Base-by-base conservation (phyloP, 352 stramenopile species). In the Globisporangium yorkense region DNA sequence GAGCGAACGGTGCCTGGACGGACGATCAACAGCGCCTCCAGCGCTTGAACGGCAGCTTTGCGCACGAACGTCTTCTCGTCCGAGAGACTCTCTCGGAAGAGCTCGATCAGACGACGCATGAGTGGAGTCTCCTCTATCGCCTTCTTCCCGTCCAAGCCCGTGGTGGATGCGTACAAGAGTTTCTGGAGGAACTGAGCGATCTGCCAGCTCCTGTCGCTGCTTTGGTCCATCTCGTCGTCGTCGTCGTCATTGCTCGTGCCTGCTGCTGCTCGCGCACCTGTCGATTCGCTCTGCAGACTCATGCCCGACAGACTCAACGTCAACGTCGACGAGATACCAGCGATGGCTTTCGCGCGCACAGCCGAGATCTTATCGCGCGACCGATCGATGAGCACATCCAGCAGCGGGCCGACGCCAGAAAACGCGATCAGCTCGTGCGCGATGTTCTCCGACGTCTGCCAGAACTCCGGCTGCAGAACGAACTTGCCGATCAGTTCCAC, bases 61-160 rank as follows among this genome's bases (percentile, higher is more conserved):
- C 86, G 83, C 7, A 95, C 86, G 31, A 85, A 92, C 3, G 83
- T 92, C 55, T 93, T 95, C 8, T 94, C 86, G 56, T 95, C 86
- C 3, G 73, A 54, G 15, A 95, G 58, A 7, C 81, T 73, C 39
- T 89, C 80, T 45, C 82, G 74, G 53, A 92, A 93, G 12, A 95
- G 66, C 35, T 85, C 73, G 43, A 92, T 62, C 20, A 95, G 66
- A 16, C 72, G 72, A 31, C 71, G 69, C 77, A 92, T 82, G 41
- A 93, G 46, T n/a, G 72, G 60, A 0, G 77, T 89, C 67, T 91
- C 74, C 59, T 84, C 59, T 6, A 77, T 59, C 1, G 44, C 65
- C 39, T 54, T 67, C 12, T 66, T 68, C 2, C 73, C 71, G 27
- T 73, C 57, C 10, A 62, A 35, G 56, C 68, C 68, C 27, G 61